Evolutionary conservation across 129 eudicot genomes (phyloP), one percentile per base, ranked within the genome.

Genomic region (Artemisia argyi): DNA sequence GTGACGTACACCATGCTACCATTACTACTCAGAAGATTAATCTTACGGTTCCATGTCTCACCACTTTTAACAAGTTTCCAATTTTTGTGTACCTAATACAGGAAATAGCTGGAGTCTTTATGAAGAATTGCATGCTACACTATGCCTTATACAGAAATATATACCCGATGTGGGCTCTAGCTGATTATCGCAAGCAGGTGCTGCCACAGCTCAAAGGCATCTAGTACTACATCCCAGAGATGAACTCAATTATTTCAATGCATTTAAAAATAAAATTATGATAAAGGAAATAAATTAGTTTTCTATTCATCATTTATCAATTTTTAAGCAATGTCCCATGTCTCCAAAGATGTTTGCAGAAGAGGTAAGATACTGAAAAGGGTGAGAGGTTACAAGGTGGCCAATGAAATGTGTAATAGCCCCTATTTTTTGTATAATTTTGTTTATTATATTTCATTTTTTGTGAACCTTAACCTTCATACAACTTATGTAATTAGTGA

Each of bases 101-200:
- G 96, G 96, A 90, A 81, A 85, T 83, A 66, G 89, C 88, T 2
- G 96, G 96, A 66, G 88, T 80, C 55, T 90, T 90, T 73, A 81
- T 64, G 84, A 85, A 87, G 84, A 90, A 90, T 76, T 90, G 96
- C 76, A 85, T 90, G 96, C 76, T 87, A 51, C 96, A 87, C 75
- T 90, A 90, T 51, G 89, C 93, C 16, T 72, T 85, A n/a, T 87
- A 87, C 73, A 81, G 91, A 35, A 83, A 84, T 74, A 79, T 90
- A 76, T 90, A 80, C 67, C 96, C 96, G 20, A 30, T 90, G 80
- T 90, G 93, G 96, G 93, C 93, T 64, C 74, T 90, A 19, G 96
- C 96, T 57, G 91, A 87, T 16, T 87, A 84, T 66, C 80, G 90
- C 28, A 86, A 73, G 72, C 75, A 68, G 1, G 86, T 89, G 35